Evolutionary conservation across 2,329 filamentous ascomycete species (phyloP), one percentile per base, ranked within the genome.

Genomic region (Pestalotiopsis sp.): DNA sequence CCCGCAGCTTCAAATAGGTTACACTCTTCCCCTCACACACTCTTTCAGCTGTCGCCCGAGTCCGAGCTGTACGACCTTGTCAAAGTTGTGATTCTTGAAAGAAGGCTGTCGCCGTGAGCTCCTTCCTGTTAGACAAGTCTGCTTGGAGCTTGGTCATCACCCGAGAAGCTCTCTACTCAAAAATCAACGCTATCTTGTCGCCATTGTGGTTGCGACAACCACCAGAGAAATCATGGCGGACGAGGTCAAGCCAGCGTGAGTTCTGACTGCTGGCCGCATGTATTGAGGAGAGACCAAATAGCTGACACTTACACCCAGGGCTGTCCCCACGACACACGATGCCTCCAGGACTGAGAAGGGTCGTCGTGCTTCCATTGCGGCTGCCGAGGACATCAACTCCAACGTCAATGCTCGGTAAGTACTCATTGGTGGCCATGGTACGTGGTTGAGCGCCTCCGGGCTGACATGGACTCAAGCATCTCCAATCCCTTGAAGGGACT

Each of bases 401-500:
- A 86, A 86, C 70, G 70, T 81, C 41, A 83, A 84, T 69, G 84
- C 83, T 68, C 84, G 80, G 84, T 85, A 76, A 27, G 81, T 77
- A 25, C 4, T 39, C 7, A 31, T 13, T 20, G 66, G 38, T 14
- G 52, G 61, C 14, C 31, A 36, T 36, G 65, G 36, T 45, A 65
- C 3, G 68, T 65, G 25, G 63, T 68, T 23, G 66, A 71, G 59
- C 70, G 59, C 70, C 66, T n/a, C 69, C 66, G 14, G 13, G 31
- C 27, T 67, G 64, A 38, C 61, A 4, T 74, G 61, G 69, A 71
- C 45, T 71, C 71, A 45, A 88, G 86, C 72, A 85, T 89, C 74
- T 80, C 82, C 65, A 90, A 90, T 72, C 87, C 87, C 38, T 81
- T 92, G 3, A 82, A 85, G 36, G 88, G 87, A 49, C 82, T 90